Evolutionary conservation across 1,139 yeast genomes (phyloP).

Genomic region (Hansenula sp.): DNA sequence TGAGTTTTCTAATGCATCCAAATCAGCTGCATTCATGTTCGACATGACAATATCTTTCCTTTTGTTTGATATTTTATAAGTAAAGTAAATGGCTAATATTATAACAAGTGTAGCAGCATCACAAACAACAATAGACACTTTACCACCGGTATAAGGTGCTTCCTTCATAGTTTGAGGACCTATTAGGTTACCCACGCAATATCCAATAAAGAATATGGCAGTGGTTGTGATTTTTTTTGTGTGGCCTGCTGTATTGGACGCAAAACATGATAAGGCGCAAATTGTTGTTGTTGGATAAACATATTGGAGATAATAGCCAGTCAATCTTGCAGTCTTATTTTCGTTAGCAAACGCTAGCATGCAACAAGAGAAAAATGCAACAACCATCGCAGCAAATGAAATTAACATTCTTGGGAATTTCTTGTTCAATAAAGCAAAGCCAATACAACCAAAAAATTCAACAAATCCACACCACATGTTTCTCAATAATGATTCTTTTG

Average conservation of each 20-base stretch:
- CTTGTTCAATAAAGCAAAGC: constrained; percentile 28
- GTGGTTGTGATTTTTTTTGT: constrained; percentile 48
- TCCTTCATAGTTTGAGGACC: constrained; percentile 41
- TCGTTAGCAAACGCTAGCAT: constrained; percentile 3
- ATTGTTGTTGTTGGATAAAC: constrained; percentile 3
- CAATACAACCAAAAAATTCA: constrained; percentile 36
- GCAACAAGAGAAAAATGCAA: constrained; percentile 3
- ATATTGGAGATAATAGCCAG: constrained; percentile 4
- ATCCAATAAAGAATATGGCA: constrained; percentile 44
- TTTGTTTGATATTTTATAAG: constrained; percentile 26
- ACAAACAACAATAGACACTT: constrained; percentile 28
- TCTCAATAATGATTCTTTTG: constrained; percentile 36
- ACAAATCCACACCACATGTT: constrained; percentile 37
- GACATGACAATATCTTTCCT: constrained; percentile 19
- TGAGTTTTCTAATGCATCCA: constrained; percentile 35
- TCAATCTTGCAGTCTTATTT: constrained; percentile 2
- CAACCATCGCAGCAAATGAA: background rate
- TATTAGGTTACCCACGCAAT: constrained; percentile 53
- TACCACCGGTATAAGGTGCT: constrained; percentile 39
- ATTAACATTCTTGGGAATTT: constrained; percentile 1
- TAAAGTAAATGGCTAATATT: constrained; percentile 16
- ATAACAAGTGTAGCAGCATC: constrained; percentile 17
- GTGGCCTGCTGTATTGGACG: constrained; percentile 53
- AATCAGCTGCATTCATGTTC: constrained; percentile 14
- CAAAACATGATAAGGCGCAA: constrained; percentile 5